Evolutionary conservation across 176 grass and related monocot genomes (phyloP).

Genomic region (Rhynchospora breviuscula): DNA sequence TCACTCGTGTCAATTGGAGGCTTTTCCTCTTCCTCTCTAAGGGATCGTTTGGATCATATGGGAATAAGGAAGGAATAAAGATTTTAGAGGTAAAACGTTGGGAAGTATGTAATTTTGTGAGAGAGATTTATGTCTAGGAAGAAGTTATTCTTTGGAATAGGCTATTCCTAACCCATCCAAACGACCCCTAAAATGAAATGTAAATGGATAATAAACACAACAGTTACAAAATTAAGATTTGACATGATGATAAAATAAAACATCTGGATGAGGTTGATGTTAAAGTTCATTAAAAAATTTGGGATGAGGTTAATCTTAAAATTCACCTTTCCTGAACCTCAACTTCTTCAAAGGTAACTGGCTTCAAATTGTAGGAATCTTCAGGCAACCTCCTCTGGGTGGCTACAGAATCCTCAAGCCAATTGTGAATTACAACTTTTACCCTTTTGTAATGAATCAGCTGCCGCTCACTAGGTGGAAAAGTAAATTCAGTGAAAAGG

Average conservation of each 20-base stretch:
- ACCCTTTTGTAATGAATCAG: conserved; percentile 71
- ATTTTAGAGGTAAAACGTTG: no score
- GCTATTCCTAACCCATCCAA: no score
- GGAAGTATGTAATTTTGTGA: no score
- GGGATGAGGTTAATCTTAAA: not conserved
- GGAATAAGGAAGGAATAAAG: no score
- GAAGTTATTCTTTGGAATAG: no score
- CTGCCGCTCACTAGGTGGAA: conserved; percentile 45
- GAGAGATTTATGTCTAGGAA: no score
- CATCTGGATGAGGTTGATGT: not conserved
- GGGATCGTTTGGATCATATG: no score
- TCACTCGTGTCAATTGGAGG: conserved; percentile 32
- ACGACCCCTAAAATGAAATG: conserved; percentile 40
- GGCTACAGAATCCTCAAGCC: conserved; percentile 84
- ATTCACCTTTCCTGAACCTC: conserved; percentile 59
- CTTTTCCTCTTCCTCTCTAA: conserved; percentile 34
- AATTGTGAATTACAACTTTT: conserved; percentile 61
- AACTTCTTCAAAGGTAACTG: conserved; percentile 60
- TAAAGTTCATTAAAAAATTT: no score
- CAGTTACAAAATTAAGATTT: not conserved
- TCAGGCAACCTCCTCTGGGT: conserved; percentile 55
- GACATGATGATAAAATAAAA: conserved; percentile 14
- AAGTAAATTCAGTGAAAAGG: conserved; percentile 43
- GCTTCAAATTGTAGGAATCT: conserved; percentile 75
- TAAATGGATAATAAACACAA: not conserved